Evolutionary conservation across 192 early-diverging fungal genomes (phyloP).

Genomic region (Coemansia sp.): DNA sequence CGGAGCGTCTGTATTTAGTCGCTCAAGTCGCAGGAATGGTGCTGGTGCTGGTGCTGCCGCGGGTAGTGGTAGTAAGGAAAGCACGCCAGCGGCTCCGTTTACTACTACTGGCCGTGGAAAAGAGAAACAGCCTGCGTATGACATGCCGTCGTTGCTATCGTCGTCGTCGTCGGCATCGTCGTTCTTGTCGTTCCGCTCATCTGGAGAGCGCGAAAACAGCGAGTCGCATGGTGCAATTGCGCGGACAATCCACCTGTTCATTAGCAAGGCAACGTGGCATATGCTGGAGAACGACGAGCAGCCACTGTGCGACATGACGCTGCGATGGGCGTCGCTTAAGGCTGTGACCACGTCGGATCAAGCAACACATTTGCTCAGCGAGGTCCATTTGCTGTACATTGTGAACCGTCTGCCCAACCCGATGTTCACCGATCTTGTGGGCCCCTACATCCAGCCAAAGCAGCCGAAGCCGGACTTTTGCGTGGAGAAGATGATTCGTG

Average conservation of each 20-base stretch:
- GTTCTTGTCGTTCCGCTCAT: slow-evolving; percentile 20
- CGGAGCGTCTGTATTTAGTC: neutral
- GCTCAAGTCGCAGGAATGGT: neutral
- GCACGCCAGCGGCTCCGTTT: neutral
- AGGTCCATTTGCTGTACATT: slow-evolving; percentile 72
- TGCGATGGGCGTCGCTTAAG: slow-evolving; percentile 65
- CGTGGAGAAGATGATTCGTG: slow-evolving; percentile 85
- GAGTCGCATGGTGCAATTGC: slow-evolving; percentile 59
- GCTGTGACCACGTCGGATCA: slow-evolving; percentile 85
- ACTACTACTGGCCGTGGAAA: neutral
- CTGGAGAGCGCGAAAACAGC: slow-evolving; percentile 30
- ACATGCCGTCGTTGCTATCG: neutral
- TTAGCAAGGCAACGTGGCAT: slow-evolving; percentile 71
- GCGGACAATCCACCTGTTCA: slow-evolving; percentile 58
- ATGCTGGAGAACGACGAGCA: slow-evolving; percentile 69
- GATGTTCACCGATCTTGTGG: slow-evolving; percentile 62
- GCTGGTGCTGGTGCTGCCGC: neutral
- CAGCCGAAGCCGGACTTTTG: slow-evolving; percentile 66
- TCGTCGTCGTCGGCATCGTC: slow-evolving; percentile 11
- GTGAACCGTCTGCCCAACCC: slow-evolving; percentile 64
- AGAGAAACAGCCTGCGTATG: neutral
- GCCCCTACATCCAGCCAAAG: slow-evolving; percentile 60
- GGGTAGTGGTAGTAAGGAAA: neutral
- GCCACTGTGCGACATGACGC: slow-evolving; percentile 70
- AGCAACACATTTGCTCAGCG: slow-evolving; percentile 69